Conservation (phyloP, 768 basidiomycete genomes). For the Rubroboletus satanas region DNA sequence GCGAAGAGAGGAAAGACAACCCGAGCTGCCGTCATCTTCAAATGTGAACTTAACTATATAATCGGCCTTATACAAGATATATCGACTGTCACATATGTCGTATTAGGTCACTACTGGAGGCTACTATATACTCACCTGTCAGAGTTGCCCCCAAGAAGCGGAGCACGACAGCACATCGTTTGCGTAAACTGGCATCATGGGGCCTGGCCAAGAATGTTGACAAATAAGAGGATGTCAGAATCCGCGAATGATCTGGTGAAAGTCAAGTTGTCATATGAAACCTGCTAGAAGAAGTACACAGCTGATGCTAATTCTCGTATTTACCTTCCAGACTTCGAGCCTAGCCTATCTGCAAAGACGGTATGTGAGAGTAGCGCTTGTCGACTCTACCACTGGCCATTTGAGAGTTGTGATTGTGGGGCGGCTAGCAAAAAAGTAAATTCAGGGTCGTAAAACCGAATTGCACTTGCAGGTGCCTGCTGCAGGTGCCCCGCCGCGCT, state of each 20-base stretch:
- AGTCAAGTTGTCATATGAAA: background rate
- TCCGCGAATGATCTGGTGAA: background rate
- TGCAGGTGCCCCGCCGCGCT: background rate
- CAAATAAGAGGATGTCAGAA: background rate
- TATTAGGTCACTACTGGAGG: no score
- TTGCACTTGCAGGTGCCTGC: no score
- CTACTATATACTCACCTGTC: background rate
- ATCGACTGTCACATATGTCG: no score
- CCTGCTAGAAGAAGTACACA: background rate
- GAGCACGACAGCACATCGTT: background rate
- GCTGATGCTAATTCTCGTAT: background rate
- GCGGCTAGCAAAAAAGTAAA: background rate
- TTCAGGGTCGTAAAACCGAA: slow-evolving; percentile 6
- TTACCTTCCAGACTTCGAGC: background rate
- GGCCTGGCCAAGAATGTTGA: slow-evolving; percentile 2
- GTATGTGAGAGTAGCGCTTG: background rate
- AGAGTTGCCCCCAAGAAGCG: background rate
- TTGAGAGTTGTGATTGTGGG: background rate
- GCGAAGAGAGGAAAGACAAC: background rate
- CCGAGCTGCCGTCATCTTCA: background rate
- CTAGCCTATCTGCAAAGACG: background rate
- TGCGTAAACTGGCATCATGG: background rate
- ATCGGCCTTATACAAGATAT: no score
- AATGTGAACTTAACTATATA: background rate
- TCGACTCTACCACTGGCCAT: background rate